A percentile compares a stretch with the other conserved stretches of the same genome.
phyloP scores from a whole-genome alignment of 495 filamentous ascomycete genomes.

The Podospora conica region DNA sequence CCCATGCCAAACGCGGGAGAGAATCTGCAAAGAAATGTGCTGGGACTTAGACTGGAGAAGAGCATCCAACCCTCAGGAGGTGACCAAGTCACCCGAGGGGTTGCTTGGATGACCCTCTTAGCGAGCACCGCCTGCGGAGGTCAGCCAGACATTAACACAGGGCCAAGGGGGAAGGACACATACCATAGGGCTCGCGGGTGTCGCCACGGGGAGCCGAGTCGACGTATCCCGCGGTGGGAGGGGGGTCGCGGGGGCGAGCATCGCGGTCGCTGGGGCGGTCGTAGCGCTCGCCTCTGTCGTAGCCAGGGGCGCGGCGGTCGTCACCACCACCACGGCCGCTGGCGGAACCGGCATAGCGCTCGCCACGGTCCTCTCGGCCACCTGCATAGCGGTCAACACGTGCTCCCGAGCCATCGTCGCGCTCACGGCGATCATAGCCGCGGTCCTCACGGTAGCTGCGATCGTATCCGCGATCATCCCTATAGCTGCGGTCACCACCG shows the following conservation, averaged over 20 bases:
- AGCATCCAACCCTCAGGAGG: not conserved
- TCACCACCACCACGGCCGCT: slow-evolving; percentile 44
- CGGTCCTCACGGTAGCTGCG: slow-evolving; percentile 49
- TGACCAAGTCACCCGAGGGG: not conserved
- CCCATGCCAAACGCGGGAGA: slow-evolving; percentile 28
- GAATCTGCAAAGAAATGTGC: slow-evolving; percentile 24
- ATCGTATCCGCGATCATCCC: slow-evolving; percentile 44
- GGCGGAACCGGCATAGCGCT: slow-evolving; percentile 30
- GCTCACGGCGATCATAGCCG: slow-evolving; percentile 54
- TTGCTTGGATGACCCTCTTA: not conserved
- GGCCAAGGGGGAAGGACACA: not conserved
- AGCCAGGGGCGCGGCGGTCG: slow-evolving; percentile 47
- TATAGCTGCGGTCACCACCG: slow-evolving; percentile 36
- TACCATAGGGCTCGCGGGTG: slow-evolving; percentile 45
- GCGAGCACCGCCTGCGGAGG: not conserved
- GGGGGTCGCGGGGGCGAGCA: slow-evolving; percentile 43
- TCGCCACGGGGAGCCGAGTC: slow-evolving; percentile 58
- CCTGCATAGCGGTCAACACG: slow-evolving; percentile 40
- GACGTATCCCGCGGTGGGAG: slow-evolving; percentile 44
- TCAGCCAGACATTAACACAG: not conserved
- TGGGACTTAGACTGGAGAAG: slow-evolving; percentile 17
- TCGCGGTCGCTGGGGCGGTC: slow-evolving; percentile 46
- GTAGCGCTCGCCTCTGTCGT: slow-evolving; percentile 50
- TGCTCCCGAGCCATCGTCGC: slow-evolving; percentile 47
- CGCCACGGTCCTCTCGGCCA: slow-evolving; percentile 34